Percentiles rank a stretch among this genome's conserved stretches.
Evolutionary conservation across 345 rosid genomes (phyloP).

Genomic region (Mangifera indica): DNA sequence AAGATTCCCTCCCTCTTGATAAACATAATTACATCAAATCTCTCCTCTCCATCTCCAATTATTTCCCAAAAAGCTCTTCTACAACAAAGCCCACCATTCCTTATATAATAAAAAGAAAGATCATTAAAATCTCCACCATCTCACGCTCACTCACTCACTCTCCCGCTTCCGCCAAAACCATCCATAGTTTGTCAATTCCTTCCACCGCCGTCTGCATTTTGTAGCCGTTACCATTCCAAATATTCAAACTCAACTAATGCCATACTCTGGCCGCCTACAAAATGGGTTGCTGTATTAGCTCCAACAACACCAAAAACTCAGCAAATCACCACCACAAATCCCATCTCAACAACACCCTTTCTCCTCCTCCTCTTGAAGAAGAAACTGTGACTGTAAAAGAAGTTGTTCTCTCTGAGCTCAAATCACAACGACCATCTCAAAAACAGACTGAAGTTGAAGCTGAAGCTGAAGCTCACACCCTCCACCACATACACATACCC

Average conservation of each 20-base stretch:
- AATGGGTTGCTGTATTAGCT: constrained; percentile 69
- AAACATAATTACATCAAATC: constrained; percentile 13
- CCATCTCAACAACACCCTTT: constrained; percentile 9
- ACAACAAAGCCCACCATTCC: too few relatives aligned
- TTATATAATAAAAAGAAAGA: not conserved
- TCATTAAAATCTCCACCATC: not conserved
- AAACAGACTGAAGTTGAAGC: not conserved
- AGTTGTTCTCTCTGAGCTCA: constrained; percentile 53
- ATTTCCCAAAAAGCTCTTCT: constrained; percentile 6
- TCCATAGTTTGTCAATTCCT: not conserved
- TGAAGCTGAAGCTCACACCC: constrained; percentile 16
- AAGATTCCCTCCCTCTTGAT: not conserved
- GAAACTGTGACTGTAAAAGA: constrained; percentile 70
- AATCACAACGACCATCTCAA: not conserved
- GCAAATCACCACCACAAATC: constrained; percentile 8
- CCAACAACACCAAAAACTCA: constrained; percentile 17
- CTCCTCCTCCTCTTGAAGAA: constrained; percentile 48
- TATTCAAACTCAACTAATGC: not conserved
- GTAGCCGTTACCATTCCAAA: not conserved
- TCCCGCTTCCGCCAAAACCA: not conserved
- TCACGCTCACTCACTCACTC: not conserved
- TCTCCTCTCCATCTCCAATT: constrained; percentile 17
- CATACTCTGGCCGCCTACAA: not conserved
- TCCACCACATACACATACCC: constrained; percentile 7
- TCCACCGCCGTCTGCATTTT: not conserved